Evolutionary conservation across 306 rosid genomes (phyloP).

Genomic region (Dalbergia oliveri): DNA sequence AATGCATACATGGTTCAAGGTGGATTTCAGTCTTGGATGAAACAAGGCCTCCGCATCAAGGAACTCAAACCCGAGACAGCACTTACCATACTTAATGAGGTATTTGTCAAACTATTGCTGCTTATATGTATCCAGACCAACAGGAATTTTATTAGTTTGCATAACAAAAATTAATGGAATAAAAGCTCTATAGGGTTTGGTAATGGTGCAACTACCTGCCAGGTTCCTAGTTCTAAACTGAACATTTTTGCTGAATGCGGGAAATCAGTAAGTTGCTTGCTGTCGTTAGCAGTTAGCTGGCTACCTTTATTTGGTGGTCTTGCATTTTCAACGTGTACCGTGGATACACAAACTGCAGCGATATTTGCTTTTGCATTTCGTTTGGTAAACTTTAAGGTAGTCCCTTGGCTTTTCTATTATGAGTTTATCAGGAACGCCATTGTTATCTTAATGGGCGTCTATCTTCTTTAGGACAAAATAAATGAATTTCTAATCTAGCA

Average conservation of each 20-base stretch:
- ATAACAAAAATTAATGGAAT: conserved; percentile 29
- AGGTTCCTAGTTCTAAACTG: conserved; percentile 18
- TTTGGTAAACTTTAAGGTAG: conserved; percentile 22
- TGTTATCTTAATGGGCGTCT: not conserved
- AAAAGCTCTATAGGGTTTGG: conserved; percentile 17
- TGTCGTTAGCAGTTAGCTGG: not conserved
- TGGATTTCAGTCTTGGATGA: conserved; percentile 88
- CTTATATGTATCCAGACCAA: conserved; percentile 14
- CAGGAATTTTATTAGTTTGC: conserved; percentile 29
- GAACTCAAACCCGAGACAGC: conserved; percentile 90
- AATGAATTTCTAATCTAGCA: not conserved
- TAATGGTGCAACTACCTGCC: not conserved
- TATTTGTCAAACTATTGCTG: conserved; percentile 40
- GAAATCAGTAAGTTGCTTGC: conserved; percentile 7
- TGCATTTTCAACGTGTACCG: not conserved
- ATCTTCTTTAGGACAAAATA: conserved; percentile 15
- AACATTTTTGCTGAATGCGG: not conserved
- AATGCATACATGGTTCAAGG: conserved; percentile 89
- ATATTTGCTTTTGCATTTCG: conserved; percentile 5
- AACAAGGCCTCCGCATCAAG: conserved; percentile 85
- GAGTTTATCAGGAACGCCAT: not conserved
- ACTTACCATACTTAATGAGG: conserved; percentile 85
- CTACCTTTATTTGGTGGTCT: conserved; percentile 29
- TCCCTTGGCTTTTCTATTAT: not conserved
- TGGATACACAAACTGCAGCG: not conserved